Conservation (phyloP, 345 rosid species). For the Durio zibethinus region DNA sequence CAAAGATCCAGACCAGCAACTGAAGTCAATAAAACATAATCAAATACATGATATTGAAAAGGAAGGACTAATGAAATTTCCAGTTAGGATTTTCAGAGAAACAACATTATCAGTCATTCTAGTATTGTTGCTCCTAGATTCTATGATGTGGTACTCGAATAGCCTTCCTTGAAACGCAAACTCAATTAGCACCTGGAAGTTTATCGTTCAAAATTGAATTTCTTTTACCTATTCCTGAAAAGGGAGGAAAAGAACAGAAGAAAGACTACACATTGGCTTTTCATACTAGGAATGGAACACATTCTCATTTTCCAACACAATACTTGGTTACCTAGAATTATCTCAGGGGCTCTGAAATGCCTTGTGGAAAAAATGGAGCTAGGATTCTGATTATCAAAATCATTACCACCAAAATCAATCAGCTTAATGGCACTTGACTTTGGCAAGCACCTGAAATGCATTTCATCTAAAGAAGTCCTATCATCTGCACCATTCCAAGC, state of each 20-base stretch:
- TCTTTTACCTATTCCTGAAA: constrained; percentile 4
- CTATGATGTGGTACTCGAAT: background rate
- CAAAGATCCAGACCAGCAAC: too few species aligned
- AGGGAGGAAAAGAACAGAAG: constrained; percentile 2
- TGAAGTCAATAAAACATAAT: too few species aligned
- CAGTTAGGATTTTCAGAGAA: background rate
- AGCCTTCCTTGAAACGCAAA: background rate
- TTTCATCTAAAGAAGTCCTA: constrained; percentile 51
- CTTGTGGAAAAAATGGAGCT: constrained; percentile 76
- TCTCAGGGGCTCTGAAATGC: constrained; percentile 88
- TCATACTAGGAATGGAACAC: constrained; percentile 2
- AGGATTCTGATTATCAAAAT: constrained; percentile 70
- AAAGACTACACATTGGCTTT: constrained; percentile 3
- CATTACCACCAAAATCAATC: constrained; percentile 91
- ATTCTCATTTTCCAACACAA: constrained; percentile 20
- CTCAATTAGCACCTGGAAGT: background rate
- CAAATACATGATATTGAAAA: too few species aligned
- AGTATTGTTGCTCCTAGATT: background rate
- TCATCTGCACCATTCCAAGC: constrained; percentile 41
- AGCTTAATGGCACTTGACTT: constrained; percentile 88
- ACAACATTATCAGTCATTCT: background rate
- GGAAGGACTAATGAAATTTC: background rate
- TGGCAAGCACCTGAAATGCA: constrained; percentile 61
- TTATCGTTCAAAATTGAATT: background rate
- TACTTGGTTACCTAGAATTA: constrained; percentile 59